Evolutionary conservation across 2,329 filamentous ascomycete genomes (phyloP), one percentile per base, ranked within the genome.

Genomic region (Trichoderma hamatum): DNA sequence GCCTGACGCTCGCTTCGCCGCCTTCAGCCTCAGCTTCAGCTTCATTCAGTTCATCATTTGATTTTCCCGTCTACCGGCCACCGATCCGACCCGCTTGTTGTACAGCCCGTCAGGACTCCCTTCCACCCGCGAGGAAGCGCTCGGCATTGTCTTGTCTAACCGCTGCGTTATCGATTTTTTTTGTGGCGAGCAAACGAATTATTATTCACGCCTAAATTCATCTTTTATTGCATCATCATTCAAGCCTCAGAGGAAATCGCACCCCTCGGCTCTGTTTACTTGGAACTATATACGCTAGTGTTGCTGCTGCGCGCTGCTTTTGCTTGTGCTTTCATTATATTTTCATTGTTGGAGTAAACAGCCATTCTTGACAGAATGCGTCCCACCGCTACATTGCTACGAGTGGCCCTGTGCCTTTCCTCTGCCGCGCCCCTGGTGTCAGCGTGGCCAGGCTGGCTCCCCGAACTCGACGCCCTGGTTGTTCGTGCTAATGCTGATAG

Each of bases 391-490:
- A 80, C 81, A 61, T 73, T 86, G 67, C 77, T 83, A 75, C 82
- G 83, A 55, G 75, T 86, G 73, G 82, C 85, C 63, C 72, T 85
- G 67, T 80, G 88, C 72, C 80, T 89, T 19, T 78, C 79, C 54
- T 83, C 87, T 36, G 77, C 88, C 65, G 78, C 84, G 10, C 81
- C 84, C 19, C 72, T 86, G 26, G 82, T 83, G n/a, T 82, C 85
- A 66, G 86, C 83, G 68, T 89, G 86, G 87, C 84, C 86, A 24
- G 78, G 77, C 71, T 88, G 84, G 83, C 78, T 89, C 46, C 86
- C 86, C 21, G 82, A 85, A 14, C 59, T 83, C 43, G 84, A 88
- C 71, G 75, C 83, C 16, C 75, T 90, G 43, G 78, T 89, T 51
- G 86, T 85, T 61, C 82, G 85, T 70, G 80, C 82, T 71, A 80